Percentiles rank a stretch among this genome's conserved stretches.
phyloP scores from a whole-genome alignment of 495 filamentous ascomycete genomes.

The Talaromyces stipitatus region DNA sequence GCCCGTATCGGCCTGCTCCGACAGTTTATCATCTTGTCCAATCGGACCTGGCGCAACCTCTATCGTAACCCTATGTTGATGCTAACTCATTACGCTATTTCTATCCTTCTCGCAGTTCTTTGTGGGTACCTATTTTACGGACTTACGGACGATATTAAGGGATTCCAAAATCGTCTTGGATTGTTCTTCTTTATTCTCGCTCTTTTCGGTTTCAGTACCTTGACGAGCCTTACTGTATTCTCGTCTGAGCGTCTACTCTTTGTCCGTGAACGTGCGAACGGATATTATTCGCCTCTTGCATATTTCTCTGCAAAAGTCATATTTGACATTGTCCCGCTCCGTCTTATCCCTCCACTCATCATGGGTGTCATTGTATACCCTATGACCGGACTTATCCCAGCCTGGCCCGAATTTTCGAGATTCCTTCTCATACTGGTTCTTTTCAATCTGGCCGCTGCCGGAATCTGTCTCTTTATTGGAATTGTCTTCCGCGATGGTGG shows the following conservation, averaged over 20 bases:
- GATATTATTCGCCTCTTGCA: conserved; percentile 95
- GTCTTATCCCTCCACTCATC: conserved; percentile 90
- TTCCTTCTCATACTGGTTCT: conserved; percentile 89
- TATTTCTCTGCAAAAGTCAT: conserved; percentile 93
- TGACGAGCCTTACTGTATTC: conserved; percentile 91
- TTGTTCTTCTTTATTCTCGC: conserved; percentile 97
- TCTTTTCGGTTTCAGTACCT: conserved; percentile 91
- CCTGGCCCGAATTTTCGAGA: conserved; percentile 76
- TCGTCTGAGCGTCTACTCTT: conserved; percentile 87
- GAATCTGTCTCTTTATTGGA: conserved; percentile 92
- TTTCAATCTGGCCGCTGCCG: conserved; percentile 91
- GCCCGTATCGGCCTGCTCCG: conserved; percentile 65
- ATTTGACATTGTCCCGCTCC: conserved; percentile 90
- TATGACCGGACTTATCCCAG: conserved; percentile 90
- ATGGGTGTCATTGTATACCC: conserved; percentile 97
- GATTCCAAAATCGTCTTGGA: conserved; percentile 97
- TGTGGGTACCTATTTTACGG: conserved; percentile 96
- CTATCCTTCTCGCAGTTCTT: conserved; percentile 88
- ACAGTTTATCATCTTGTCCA: conserved; percentile 84
- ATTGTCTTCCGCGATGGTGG: conserved; percentile 86
- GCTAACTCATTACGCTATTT: conserved; percentile 98
- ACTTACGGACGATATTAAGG: conserved; percentile 87
- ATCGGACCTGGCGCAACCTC: conserved; percentile 92
- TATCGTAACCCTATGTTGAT: conserved; percentile 98
- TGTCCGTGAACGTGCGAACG: conserved; percentile 89